Evolutionary conservation across 768 basidiomycete genomes (phyloP).

Genomic region (Infundibulicybe gibba): DNA sequence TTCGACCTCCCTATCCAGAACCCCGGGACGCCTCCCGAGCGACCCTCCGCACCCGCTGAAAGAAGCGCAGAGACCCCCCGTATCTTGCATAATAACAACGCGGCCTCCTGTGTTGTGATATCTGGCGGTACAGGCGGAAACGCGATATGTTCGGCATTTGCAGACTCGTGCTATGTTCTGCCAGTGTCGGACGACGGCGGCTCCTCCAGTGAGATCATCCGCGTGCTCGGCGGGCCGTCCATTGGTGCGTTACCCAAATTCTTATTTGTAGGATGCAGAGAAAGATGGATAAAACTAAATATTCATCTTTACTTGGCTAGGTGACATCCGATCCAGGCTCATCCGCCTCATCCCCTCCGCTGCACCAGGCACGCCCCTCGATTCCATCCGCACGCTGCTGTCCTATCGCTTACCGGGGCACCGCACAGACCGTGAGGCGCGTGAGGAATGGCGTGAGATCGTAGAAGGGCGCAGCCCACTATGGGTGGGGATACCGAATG

Average conservation of each 20-base stretch:
- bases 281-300: background rate
- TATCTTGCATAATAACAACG: too few relatives aligned
- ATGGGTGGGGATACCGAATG: conserved; percentile 85
- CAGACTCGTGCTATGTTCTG: conserved; percentile 76
- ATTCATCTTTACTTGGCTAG: conserved; percentile 33
- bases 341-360: conserved; percentile 80
- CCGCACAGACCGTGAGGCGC: conserved; percentile 68
- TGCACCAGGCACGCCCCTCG: conserved; percentile 55
- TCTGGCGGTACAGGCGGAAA: conserved; percentile 97
- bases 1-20: conserved; percentile 66
- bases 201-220: conserved; percentile 91
- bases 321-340: conserved; percentile 86
- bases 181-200: conserved; percentile 97
- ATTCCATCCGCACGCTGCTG: conserved; percentile 73
- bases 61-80: background rate
- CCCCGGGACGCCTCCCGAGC: conserved; percentile 3
- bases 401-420: conserved; percentile 74
- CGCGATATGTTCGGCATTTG: conserved; percentile 83
- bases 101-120: conserved; percentile 68
- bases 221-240: conserved; percentile 85
- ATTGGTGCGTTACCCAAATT: conserved; percentile 47
- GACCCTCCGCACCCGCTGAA: conserved; percentile 2
- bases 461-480: conserved; percentile 81
- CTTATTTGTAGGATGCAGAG: background rate
- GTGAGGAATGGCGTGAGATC: conserved; percentile 89